These are phyloP conservation scores for Massarina eburnea DNA, from an alignment of 2,329 filamentous ascomycete species.

Conservation along the genomic window DNA sequence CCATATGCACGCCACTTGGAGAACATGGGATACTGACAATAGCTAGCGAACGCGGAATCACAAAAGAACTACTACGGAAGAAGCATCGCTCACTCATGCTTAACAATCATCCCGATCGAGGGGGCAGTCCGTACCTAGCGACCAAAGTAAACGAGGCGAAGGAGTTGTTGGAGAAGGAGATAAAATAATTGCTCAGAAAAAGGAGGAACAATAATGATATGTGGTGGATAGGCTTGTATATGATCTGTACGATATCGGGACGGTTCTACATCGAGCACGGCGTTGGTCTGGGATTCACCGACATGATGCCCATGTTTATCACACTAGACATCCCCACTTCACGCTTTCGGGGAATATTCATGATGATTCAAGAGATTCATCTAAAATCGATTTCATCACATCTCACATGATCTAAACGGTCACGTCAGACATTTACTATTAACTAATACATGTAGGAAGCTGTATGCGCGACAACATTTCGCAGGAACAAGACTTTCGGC, in stretches of 20 bases:
- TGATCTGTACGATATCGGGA: slow-evolving; percentile 8
- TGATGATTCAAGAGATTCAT: too few species aligned
- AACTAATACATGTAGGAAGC: too few species aligned
- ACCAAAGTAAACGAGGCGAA: slow-evolving; percentile 99
- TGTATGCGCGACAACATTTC: too few species aligned
- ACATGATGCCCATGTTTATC: neutral
- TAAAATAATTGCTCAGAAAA: slow-evolving; percentile 23
- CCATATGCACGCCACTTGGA: neutral
- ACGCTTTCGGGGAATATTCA: too few species aligned
- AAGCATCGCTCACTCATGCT: slow-evolving; percentile 95
- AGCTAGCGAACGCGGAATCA: slow-evolving; percentile 77
- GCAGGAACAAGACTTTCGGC: too few species aligned
- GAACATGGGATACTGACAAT: neutral
- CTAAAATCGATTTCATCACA: too few species aligned
- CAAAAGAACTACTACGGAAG: slow-evolving; percentile 92
- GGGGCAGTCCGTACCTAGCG: slow-evolving; percentile 92
- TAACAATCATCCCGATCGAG: slow-evolving; percentile 95
- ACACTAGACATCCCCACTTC: neutral
- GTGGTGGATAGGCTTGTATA: neutral
- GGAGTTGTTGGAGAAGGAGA: slow-evolving; percentile 82
- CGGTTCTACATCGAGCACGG: slow-evolving; percentile 8
- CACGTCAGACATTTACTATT: too few species aligned
- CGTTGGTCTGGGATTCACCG: slow-evolving; percentile 4
- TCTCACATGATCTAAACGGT: too few species aligned
- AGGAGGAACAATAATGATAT: neutral